These are phyloP conservation scores for Candida argentea DNA, from an alignment of 805 yeast species.

Conservation along the genomic window DNA sequence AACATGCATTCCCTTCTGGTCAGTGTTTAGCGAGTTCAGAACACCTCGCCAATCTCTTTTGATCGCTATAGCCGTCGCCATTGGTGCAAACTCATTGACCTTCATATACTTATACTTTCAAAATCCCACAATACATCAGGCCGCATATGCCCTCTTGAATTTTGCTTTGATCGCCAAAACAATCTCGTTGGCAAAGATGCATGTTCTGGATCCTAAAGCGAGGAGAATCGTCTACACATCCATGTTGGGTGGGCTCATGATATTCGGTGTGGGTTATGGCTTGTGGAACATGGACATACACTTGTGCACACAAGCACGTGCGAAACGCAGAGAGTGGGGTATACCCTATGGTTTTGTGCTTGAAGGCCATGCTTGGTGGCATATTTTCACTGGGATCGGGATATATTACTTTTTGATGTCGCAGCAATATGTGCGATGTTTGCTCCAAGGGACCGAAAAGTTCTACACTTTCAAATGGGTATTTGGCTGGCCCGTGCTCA, in stretches of 20 bases:
- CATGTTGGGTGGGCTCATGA: constrained; percentile 47
- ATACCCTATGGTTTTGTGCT: constrained; percentile 78
- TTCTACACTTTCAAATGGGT: constrained; percentile 50
- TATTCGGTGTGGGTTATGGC: constrained; percentile 65
- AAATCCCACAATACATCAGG: constrained; percentile 85
- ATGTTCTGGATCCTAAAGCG: constrained; percentile 43
- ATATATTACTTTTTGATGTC: constrained; percentile 79
- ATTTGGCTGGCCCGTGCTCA: constrained; percentile 29
- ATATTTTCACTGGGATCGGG: constrained; percentile 74
- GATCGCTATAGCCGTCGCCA: constrained; percentile 38
- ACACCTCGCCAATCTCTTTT: constrained; percentile 25
- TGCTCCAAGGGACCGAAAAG: constrained; percentile 47
- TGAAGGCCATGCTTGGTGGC: constrained; percentile 99
- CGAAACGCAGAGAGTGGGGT: constrained; percentile 54
- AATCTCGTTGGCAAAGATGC: constrained; percentile 34
- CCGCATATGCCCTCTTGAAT: constrained; percentile 71
- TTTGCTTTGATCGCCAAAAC: constrained; percentile 62
- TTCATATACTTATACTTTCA: constrained; percentile 60
- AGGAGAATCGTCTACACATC: constrained; percentile 42
- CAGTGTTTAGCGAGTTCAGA: constrained; percentile 55
- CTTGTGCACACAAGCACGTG: constrained; percentile 52
- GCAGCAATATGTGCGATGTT: constrained; percentile 63
- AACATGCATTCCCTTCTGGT: constrained; percentile 91
- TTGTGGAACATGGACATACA: constrained; percentile 88
- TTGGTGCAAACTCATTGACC: constrained; percentile 55